Evolutionary conservation across 2,329 filamentous ascomycete genomes (phyloP).

Genomic region (Cordyceps javanica): DNA sequence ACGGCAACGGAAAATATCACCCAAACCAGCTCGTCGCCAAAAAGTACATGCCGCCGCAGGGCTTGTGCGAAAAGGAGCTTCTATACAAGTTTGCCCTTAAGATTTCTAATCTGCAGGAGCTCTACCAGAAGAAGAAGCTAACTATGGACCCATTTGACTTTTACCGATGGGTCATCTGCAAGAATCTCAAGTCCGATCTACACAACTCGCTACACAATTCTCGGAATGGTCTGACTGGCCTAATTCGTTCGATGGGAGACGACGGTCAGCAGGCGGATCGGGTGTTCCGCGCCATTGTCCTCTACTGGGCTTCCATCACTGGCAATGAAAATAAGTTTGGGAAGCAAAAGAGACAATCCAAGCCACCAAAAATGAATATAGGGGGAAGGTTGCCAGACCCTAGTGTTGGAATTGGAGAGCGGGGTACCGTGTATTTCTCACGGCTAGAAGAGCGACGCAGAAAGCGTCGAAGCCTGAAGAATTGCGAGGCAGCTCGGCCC

Average conservation of each 20-base stretch:
- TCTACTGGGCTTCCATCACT: constrained; percentile 22
- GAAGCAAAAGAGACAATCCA: constrained; percentile 7
- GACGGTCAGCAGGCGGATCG: constrained; percentile 17
- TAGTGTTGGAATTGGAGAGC: not conserved
- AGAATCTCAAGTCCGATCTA: not conserved
- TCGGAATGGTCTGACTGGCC: not conserved
- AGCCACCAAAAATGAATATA: no score
- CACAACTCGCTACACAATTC: not conserved
- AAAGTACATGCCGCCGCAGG: constrained; percentile 23
- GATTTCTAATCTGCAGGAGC: constrained; percentile 24
- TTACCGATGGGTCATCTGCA: constrained; percentile 21
- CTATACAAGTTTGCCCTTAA: constrained; percentile 32
- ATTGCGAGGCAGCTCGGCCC: not conserved
- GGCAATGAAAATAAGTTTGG: constrained; percentile 17
- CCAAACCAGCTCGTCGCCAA: constrained; percentile 32
- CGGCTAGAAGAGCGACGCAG: not conserved
- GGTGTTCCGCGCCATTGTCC: constrained; percentile 22
- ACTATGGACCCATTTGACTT: constrained; percentile 33
- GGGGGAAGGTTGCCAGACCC: no score
- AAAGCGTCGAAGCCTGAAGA: not conserved
- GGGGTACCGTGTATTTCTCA: not conserved
- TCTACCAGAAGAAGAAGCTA: constrained; percentile 21
- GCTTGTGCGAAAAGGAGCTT: constrained; percentile 28
- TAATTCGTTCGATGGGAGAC: constrained; percentile 16
- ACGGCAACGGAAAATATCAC: constrained; percentile 22